Conservation (phyloP, 2,329 filamentous ascomycete species). For the Penicillium fuscoglaucum region DNA sequence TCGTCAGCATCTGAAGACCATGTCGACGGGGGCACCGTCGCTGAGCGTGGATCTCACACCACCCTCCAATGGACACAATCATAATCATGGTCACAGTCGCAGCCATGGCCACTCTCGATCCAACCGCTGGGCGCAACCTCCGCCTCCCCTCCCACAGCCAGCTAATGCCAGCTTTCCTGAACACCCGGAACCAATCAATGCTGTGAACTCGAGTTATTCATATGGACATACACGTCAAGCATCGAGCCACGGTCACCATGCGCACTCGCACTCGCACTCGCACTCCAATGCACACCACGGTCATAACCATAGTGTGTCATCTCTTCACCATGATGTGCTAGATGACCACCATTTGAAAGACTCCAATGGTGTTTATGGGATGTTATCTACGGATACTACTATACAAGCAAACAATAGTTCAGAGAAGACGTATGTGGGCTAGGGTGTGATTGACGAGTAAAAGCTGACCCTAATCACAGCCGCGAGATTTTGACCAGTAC, state of each 20-base stretch:
- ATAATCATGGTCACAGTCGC: constrained; percentile 29
- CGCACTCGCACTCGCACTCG: constrained; percentile 43
- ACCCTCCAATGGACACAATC: constrained; percentile 28
- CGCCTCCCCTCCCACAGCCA: constrained; percentile 28
- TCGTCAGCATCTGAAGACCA: constrained; percentile 21
- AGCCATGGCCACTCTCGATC: constrained; percentile 39
- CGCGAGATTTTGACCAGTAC: constrained; percentile 53
- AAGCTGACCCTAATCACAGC: constrained; percentile 32
- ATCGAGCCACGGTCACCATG: constrained; percentile 30
- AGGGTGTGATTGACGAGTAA: background rate
- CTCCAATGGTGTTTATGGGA: background rate
- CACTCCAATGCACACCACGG: constrained; percentile 37
- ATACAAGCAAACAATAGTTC: constrained; percentile 2
- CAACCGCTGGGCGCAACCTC: constrained; percentile 31
- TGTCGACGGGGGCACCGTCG: constrained; percentile 37
- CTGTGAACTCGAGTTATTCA: constrained; percentile 17
- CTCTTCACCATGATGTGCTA: constrained; percentile 14
- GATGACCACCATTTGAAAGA: constrained; percentile 2
- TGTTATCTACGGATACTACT: background rate
- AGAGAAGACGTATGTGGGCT: constrained; percentile 18
- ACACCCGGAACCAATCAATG: constrained; percentile 13
- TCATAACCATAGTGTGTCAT: constrained; percentile 27
- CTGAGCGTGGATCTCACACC: constrained; percentile 33
- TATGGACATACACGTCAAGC: constrained; percentile 31
- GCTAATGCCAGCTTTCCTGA: constrained; percentile 23